Evolutionary conservation across 148 eudicot species (phyloP).

Genomic region (Fagopyrum esculentum): DNA sequence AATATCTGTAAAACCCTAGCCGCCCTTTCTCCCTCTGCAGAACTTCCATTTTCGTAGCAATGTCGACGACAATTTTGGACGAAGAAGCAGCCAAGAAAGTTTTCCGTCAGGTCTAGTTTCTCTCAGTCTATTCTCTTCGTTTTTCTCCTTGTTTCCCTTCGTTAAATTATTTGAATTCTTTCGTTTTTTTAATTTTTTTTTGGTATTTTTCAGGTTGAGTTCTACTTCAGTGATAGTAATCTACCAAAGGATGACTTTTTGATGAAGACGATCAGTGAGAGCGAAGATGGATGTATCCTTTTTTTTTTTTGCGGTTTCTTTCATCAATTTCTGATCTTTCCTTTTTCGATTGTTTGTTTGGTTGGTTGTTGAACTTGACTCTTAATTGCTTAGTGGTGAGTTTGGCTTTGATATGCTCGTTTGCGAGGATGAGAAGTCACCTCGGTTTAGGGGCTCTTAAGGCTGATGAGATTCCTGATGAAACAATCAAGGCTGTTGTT

Average conservation of each 20-base stretch:
- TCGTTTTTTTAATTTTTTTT: not conserved
- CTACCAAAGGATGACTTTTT: conserved; percentile 73
- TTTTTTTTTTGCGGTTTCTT: not conserved
- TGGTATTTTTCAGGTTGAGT: conserved; percentile 58
- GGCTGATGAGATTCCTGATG: conserved; percentile 66
- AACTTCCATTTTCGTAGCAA: conserved; percentile 18
- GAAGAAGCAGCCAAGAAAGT: conserved; percentile 77
- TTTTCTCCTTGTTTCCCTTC: not conserved
- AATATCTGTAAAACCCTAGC: conserved; percentile 26
- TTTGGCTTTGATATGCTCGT: conserved; percentile 86
- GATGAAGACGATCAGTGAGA: conserved; percentile 46
- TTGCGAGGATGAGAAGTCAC: conserved; percentile 73
- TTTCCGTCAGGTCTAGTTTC: conserved; percentile 59
- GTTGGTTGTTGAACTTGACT: conserved; percentile 44
- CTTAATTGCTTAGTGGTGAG: conserved; percentile 55
- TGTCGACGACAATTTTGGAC: conserved; percentile 38
- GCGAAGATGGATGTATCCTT: conserved; percentile 96
- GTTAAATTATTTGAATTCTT: not conserved
- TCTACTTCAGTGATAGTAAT: conserved; percentile 92
- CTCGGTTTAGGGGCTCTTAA: conserved; percentile 60
- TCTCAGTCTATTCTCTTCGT: not conserved
- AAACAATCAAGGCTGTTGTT: conserved; percentile 66
- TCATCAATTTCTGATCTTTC: not conserved
- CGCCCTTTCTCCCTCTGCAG: conserved; percentile 5
- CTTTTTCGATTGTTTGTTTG: not conserved